Percentiles rank a stretch among this genome's conserved stretches.
Conservation (phyloP, 257 asterid species). For the Solanum etuberosum region DNA sequence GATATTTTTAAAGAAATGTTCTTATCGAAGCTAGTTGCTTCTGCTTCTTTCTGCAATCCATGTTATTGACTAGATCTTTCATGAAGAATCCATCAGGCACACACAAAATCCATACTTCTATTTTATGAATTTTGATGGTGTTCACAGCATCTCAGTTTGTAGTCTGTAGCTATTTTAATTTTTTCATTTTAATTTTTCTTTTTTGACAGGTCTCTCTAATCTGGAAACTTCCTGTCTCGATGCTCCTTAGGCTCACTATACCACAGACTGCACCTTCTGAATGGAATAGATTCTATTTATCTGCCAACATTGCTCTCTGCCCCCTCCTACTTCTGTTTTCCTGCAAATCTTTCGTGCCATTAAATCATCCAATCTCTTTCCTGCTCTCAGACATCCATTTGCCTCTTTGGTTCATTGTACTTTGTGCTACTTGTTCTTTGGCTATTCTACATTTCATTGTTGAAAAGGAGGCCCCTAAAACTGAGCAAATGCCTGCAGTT, state of each 20-base stretch:
- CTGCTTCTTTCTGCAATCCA: not conserved
- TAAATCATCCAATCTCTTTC: slow-evolving; percentile 64
- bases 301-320: slow-evolving; percentile 70
- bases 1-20: not conserved
- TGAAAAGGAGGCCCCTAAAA: slow-evolving; percentile 72
- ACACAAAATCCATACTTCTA: not conserved
- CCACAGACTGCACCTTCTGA: slow-evolving; percentile 64
- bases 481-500: slow-evolving; percentile 49
- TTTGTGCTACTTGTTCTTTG: slow-evolving; percentile 53
- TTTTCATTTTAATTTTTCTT: slow-evolving; percentile 1
- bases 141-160: not conserved
- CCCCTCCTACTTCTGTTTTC: slow-evolving; percentile 77
- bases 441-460: slow-evolving; percentile 58
- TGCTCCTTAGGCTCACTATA: slow-evolving; percentile 72
- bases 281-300: slow-evolving; percentile 84
- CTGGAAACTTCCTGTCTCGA: slow-evolving; percentile 78
- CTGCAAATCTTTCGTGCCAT: slow-evolving; percentile 69
- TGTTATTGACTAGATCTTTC: not conserved
- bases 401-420: slow-evolving; percentile 76
- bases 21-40: not conserved
- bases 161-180: not conserved
- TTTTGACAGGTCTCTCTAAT: slow-evolving; percentile 44
- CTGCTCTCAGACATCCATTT: slow-evolving; percentile 50
- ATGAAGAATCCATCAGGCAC: not conserved
- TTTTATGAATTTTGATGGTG: not conserved